phyloP scores from a whole-genome alignment of 768 basidiomycete genomes.

The Austroboletus festivus region DNA sequence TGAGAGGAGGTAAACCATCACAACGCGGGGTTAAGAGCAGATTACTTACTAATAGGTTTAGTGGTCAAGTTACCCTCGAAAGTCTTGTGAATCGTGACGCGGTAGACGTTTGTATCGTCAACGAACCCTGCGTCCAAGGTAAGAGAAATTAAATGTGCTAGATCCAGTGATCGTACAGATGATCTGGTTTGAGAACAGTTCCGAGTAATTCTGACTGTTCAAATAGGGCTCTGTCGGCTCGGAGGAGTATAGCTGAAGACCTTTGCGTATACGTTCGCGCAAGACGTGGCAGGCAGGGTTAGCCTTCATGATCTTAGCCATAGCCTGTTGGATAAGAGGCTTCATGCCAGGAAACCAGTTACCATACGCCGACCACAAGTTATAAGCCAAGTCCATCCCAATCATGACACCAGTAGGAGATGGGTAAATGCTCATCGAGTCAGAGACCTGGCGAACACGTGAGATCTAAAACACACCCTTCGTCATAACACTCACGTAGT shows the following conservation, averaged over 20 bases:
- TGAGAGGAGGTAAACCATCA: conserved; percentile 21
- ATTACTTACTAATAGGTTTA: conserved; percentile 84
- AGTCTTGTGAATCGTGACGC: conserved; percentile 98
- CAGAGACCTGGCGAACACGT: conserved; percentile 60
- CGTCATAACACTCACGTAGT: conserved; percentile 62
- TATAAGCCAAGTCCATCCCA: conserved; percentile 97
- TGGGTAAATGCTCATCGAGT: conserved; percentile 98
- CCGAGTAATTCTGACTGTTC: conserved; percentile 97
- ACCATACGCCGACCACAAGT: conserved; percentile 97
- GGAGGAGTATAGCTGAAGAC: conserved; percentile 96
- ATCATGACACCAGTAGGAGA: conserved; percentile 99
- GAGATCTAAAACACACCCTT: not conserved
- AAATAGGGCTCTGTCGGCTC: conserved; percentile 99
- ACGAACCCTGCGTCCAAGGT: conserved; percentile 75
- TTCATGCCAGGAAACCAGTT: conserved; percentile 99
- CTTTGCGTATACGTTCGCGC: conserved; percentile 98
- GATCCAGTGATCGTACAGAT: conserved; percentile 57
- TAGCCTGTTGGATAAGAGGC: conserved; percentile 95
- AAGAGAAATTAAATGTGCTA: conserved; percentile 1
- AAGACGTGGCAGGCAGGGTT: conserved; percentile 97
- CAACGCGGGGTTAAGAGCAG: not conserved
- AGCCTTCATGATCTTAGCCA: conserved; percentile 99
- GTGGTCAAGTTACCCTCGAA: conserved; percentile 99
- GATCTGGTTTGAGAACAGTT: conserved; percentile 97
- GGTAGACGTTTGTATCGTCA: conserved; percentile 99